Percentiles rank a stretch among this genome's conserved stretches.
phyloP scores from a whole-genome alignment of 2,329 filamentous ascomycete genomes.

The Falciphora oryzae region DNA sequence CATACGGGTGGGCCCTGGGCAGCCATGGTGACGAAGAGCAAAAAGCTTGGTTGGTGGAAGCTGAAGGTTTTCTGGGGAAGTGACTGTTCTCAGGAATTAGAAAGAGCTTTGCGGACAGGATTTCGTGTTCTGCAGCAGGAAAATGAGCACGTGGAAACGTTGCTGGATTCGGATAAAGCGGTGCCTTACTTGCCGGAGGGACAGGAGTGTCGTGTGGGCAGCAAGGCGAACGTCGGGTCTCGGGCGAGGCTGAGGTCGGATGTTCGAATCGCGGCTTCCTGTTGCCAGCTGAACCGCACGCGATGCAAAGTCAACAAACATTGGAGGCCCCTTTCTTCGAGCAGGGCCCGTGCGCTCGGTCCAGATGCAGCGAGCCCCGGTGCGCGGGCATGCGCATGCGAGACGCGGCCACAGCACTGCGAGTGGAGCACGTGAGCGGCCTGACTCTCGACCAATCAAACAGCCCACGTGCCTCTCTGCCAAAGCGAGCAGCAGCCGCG shows the following conservation, averaged over 20 bases:
- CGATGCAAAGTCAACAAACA: constrained; percentile 1
- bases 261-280: neutral
- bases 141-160: neutral
- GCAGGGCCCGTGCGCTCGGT: neutral
- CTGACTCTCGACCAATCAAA: constrained; percentile 21
- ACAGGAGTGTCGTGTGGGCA: neutral
- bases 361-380: neutral
- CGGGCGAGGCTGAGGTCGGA: neutral
- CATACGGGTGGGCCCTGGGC: constrained; percentile 13
- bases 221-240: neutral
- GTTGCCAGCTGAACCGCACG: neutral
- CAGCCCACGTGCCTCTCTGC: constrained; percentile 24
- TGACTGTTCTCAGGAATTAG: neutral
- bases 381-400: too few relatives aligned
- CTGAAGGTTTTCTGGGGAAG: neutral
- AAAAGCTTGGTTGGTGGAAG: neutral
- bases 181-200: neutral
- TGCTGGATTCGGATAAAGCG: neutral
- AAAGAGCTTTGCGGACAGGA: neutral
- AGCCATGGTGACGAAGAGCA: constrained; percentile 11
- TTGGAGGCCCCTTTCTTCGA: neutral
- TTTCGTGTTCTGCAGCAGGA: too few relatives aligned
- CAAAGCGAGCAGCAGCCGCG: neutral
- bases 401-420: too few relatives aligned
- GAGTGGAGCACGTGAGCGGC: neutral